Conservation (phyloP, 2,329 filamentous ascomycete species). For the Aspergillus awamori region DNA sequence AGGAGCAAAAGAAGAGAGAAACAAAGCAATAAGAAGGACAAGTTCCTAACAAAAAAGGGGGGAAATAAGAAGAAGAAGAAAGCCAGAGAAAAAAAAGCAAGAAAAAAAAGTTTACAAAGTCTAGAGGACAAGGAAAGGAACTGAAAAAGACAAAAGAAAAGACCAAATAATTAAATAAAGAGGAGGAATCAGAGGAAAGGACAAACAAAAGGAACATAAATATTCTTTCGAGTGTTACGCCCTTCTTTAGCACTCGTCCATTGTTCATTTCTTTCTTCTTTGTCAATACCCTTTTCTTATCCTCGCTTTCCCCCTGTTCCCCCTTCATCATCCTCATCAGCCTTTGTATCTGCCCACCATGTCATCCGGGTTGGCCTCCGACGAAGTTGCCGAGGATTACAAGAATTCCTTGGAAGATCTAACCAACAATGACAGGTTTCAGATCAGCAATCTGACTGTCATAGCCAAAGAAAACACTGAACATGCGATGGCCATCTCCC, state of each 20-base stretch:
- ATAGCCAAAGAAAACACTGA: constrained; percentile 98
- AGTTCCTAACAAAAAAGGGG: constrained; percentile 14
- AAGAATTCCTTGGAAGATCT: constrained; percentile 90
- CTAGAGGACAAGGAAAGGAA: constrained; percentile 18
- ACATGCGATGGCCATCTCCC: constrained; percentile 89
- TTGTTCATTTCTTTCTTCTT: not conserved
- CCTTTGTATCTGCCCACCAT: constrained; percentile 54
- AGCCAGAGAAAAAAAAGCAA: constrained; percentile 7
- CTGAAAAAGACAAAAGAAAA: constrained; percentile 18
- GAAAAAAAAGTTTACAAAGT: constrained; percentile 14
- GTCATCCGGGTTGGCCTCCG: constrained; percentile 65
- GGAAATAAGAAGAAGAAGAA: constrained; percentile 9
- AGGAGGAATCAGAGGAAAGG: too few species aligned
- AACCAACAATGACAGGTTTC: constrained; percentile 85
- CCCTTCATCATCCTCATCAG: constrained; percentile 7
- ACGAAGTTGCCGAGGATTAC: constrained; percentile 94
- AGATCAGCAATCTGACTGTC: constrained; percentile 95
- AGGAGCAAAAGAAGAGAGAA: constrained; percentile 24
- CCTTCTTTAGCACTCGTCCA: not conserved
- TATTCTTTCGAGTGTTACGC: constrained; percentile 12
- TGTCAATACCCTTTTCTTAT: constrained; percentile 6
- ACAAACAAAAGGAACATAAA: constrained; percentile 6
- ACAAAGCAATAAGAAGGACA: constrained; percentile 21
- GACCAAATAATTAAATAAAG: constrained; percentile 3
- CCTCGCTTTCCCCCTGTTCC: constrained; percentile 16